Evolutionary conservation across 495 filamentous ascomycete genomes (phyloP).

Genomic region (Delitschia confertaspora): DNA sequence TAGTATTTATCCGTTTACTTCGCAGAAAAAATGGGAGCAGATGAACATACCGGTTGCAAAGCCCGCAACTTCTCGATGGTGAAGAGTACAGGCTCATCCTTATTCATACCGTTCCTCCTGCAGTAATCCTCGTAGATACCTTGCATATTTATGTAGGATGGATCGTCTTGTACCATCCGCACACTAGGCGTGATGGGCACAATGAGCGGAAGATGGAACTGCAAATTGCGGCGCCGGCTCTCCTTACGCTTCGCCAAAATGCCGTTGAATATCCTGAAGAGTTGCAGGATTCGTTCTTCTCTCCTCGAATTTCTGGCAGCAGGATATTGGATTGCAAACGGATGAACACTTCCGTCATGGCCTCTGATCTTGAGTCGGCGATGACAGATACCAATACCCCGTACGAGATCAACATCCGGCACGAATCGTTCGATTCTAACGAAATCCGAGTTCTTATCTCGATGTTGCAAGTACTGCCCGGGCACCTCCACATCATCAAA

Average conservation of each 20-base stretch:
- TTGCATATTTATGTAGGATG: slow-evolving; percentile 88
- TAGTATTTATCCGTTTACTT: not conserved
- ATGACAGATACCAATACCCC: slow-evolving; percentile 80
- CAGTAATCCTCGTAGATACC: slow-evolving; percentile 94
- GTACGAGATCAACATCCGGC: slow-evolving; percentile 84
- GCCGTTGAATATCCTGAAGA: slow-evolving; percentile 98
- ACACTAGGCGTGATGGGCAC: slow-evolving; percentile 88
- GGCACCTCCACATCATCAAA: slow-evolving; percentile 98
- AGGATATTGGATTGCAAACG: slow-evolving; percentile 93
- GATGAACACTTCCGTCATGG: slow-evolving; percentile 91
- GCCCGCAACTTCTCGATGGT: slow-evolving; percentile 86
- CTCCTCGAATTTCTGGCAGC: slow-evolving; percentile 82
- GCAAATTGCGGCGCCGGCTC: slow-evolving; percentile 81
- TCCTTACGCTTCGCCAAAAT: slow-evolving; percentile 85
- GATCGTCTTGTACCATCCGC: slow-evolving; percentile 86
- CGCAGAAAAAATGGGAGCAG: slow-evolving; percentile 1
- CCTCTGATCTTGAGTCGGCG: slow-evolving; percentile 90
- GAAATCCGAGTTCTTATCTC: slow-evolving; percentile 98
- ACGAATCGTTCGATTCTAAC: slow-evolving; percentile 93
- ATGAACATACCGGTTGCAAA: slow-evolving; percentile 36
- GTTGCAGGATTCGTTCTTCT: slow-evolving; percentile 87
- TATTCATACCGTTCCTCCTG: slow-evolving; percentile 69
- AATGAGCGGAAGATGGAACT: slow-evolving; percentile 93
- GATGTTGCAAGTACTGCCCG: slow-evolving; percentile 91
- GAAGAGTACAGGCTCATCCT: slow-evolving; percentile 90